These are phyloP conservation scores for Solanum sparsipilum DNA, from an alignment of 257 asterid species.

Conservation along the genomic window DNA sequence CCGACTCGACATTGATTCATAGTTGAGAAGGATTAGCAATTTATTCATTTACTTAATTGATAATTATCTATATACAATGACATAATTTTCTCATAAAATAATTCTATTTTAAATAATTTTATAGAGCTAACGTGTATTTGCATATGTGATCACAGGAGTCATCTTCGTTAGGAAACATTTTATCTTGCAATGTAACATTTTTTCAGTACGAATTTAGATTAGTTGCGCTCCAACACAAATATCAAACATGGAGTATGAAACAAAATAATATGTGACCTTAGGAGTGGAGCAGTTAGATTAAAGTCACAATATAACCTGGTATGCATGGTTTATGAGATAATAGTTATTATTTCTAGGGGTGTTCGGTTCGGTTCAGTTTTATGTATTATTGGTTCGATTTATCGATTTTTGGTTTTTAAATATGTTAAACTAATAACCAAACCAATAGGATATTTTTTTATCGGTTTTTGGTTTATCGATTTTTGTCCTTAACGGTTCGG, in stretches of 20 bases:
- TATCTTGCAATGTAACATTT: neutral
- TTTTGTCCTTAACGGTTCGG: no score
- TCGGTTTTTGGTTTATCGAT: no score
- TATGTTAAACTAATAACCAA: no score
- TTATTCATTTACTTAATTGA: neutral
- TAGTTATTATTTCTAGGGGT: no score
- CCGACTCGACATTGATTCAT: neutral
- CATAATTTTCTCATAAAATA: neutral
- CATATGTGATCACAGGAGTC: neutral
- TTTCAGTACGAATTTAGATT: neutral
- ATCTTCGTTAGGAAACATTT: neutral
- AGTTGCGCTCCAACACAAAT: no score
- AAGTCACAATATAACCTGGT: no score
- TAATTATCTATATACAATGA: neutral
- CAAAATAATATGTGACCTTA: neutral
- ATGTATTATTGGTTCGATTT: no score
- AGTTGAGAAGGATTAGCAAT: neutral
- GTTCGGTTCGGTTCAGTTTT: no score
- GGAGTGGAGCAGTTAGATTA: neutral
- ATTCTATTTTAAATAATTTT: neutral
- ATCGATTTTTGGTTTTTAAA: no score
- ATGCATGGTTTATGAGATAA: neutral
- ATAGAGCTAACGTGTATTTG: neutral
- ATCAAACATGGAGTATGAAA: rapidly evolving
- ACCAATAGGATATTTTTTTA: no score